Evolutionary conservation across 108 stramenopile genomes (phyloP).

Genomic region (Pseudonitzschia multistriata): DNA sequence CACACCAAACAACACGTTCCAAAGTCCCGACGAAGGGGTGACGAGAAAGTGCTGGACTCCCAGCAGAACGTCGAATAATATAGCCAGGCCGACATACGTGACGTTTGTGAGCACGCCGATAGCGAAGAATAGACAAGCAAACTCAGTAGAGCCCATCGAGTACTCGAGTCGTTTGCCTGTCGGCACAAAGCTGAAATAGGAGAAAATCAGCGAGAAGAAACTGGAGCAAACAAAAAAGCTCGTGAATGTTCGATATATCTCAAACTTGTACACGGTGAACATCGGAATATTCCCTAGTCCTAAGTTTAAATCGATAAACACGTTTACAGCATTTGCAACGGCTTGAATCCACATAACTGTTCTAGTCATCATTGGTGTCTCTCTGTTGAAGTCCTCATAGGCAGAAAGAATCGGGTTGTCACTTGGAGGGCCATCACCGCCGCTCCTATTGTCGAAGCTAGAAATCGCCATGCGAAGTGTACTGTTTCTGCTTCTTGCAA

Average conservation of each 20-base stretch:
- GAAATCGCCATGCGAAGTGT: not conserved
- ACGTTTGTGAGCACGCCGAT: constrained; percentile 55
- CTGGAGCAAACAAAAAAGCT: constrained; percentile 65
- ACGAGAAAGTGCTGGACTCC: constrained; percentile 39
- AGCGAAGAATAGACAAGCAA: constrained; percentile 56
- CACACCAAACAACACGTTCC: constrained; percentile 69
- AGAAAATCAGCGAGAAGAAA: constrained; percentile 62
- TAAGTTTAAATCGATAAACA: constrained; percentile 51
- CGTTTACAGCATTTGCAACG: constrained; percentile 51
- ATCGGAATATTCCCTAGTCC: constrained; percentile 71
- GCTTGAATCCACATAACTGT: constrained; percentile 55
- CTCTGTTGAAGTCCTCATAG: constrained; percentile 55
- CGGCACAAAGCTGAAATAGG: constrained; percentile 66
- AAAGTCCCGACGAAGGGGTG: constrained; percentile 51
- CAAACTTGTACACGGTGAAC: constrained; percentile 66
- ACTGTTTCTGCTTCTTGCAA: not conserved
- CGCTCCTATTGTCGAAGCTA: not conserved
- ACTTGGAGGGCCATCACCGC: constrained; percentile 29
- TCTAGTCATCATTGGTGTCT: constrained; percentile 76
- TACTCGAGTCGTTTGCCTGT: constrained; percentile 67
- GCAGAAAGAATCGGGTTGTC: constrained; percentile 60
- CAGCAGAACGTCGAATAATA: constrained; percentile 44
- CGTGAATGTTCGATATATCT: constrained; percentile 74
- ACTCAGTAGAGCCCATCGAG: constrained; percentile 68
- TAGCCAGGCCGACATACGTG: constrained; percentile 42